A percentile compares a stretch with the other conserved stretches of the same genome.
phyloP scores from a whole-genome alignment of 257 asterid species.

The Marsdenia floribunda region DNA sequence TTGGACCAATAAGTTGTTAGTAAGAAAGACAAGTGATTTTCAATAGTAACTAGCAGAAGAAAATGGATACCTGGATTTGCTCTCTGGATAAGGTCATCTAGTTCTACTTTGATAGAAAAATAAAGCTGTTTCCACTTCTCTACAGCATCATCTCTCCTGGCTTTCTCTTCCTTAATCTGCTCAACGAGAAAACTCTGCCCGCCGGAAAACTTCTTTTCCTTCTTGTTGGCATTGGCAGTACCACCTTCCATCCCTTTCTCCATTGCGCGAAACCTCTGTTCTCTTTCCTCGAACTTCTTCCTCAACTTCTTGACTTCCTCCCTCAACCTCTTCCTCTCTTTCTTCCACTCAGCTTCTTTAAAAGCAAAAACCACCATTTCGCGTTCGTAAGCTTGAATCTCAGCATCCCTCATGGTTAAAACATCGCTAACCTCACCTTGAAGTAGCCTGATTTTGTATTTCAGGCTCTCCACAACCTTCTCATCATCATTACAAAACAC shows the following conservation, averaged over 20 bases:
- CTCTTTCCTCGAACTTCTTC: slow-evolving; percentile 31
- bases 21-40: background rate
- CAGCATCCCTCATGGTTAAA: slow-evolving; percentile 59
- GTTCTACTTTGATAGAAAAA: slow-evolving; percentile 74
- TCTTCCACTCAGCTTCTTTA: slow-evolving; percentile 69
- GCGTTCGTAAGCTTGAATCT: slow-evolving; percentile 47
- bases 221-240: background rate
- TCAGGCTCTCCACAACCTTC: slow-evolving; percentile 45
- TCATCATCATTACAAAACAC: slow-evolving; percentile 17
- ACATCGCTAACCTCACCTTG: slow-evolving; percentile 57
- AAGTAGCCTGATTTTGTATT: slow-evolving; percentile 43
- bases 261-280: slow-evolving; percentile 20
- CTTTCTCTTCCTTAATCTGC: slow-evolving; percentile 27
- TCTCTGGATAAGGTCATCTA: slow-evolving; percentile 71
- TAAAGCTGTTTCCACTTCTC: slow-evolving; percentile 90
- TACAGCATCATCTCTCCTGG: slow-evolving; percentile 49
- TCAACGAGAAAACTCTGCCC: slow-evolving; percentile 16
- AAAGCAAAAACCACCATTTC: slow-evolving; percentile 58
- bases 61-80: slow-evolving; percentile 44
- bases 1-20: too few relatives aligned
- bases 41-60: background rate
- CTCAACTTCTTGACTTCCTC: slow-evolving; percentile 45
- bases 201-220: slow-evolving; percentile 15
- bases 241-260: slow-evolving; percentile 10
- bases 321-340: slow-evolving; percentile 49